Evolutionary conservation across 2,329 filamentous ascomycete species (phyloP), one percentile per base, ranked within the genome.

Genomic region (Scolecobasidium constrictum): DNA sequence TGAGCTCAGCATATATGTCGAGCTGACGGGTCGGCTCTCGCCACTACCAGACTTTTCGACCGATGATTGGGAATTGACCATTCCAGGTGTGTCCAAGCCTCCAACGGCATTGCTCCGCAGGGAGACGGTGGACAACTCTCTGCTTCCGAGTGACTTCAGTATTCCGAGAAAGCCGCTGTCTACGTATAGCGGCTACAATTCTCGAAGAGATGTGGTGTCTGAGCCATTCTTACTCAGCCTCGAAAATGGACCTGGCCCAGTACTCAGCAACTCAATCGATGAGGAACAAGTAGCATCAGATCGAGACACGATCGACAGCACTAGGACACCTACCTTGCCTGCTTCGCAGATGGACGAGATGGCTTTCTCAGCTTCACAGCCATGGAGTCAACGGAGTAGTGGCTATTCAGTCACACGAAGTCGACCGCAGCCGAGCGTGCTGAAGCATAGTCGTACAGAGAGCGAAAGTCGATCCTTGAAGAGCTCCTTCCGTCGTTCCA

Each of bases 1-100:
- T 4, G 57, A 65, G 36, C 50, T 65, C 2, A 62, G 59, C 11
- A 63, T 65, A 23, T 64, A 63, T 40, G 46, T 58, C 3, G 53
- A 53, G 12, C 26, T n/a, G 9, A 52, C 59, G 28, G 54, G 55
- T 4, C 51, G 56, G 23, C 52, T 65, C 3, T 63, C 60, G 12
- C 60, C 61, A 6, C 50, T 65, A 4, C 62, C 62, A 13, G 57
- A 65, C 46, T 64, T 64, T 38, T 46, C 50, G 15, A 49, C 49
- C 4, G 51, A 52, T 16, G 53, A 54, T 19, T 62, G 60, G 59
- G 38, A 47, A 13, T 43, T 44, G 12, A 46, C 53, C 28, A 47
- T 52, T 34, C 49, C 50, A n/a, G 50, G 51, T 13, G 46, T 62
- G 18, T 52, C 54, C 44, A 50, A 54, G 39, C 60, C 60, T 20